Percentiles rank a stretch among this genome's conserved stretches.
Conservation (phyloP, 2,329 filamentous ascomycete species). For the Dothideomycetes sp. region DNA sequence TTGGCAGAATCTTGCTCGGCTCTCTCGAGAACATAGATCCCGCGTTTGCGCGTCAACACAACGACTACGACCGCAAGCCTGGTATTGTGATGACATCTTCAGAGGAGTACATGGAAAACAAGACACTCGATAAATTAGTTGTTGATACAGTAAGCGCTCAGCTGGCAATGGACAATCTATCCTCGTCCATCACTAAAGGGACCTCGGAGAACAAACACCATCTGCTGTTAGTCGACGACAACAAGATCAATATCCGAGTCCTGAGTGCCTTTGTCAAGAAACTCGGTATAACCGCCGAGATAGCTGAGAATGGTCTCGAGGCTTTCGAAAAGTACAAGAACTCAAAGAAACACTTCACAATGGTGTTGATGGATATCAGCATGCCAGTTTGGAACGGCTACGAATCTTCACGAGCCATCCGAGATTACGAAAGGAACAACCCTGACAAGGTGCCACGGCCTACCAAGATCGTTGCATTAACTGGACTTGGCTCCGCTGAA, state of each 20-base stretch:
- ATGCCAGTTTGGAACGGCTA: conserved; percentile 18
- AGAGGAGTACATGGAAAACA: too few relatives aligned
- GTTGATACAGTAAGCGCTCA: too few relatives aligned
- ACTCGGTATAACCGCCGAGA: neutral
- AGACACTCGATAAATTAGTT: too few relatives aligned
- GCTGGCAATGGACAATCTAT: too few relatives aligned
- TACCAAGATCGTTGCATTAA: conserved; percentile 18
- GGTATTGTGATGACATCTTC: too few relatives aligned
- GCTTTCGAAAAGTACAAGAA: neutral
- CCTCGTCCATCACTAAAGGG: too few relatives aligned
- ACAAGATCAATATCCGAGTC: neutral
- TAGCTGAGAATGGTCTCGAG: neutral
- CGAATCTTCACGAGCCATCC: conserved; percentile 26
- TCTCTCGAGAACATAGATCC: neutral
- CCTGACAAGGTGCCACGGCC: conserved; percentile 5
- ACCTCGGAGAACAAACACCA: too few relatives aligned
- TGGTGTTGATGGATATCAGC: conserved; percentile 14
- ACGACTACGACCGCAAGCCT: too few relatives aligned
- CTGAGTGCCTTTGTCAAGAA: neutral
- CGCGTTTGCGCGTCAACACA: too few relatives aligned
- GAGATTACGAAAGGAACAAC: conserved; percentile 20
- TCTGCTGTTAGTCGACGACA: neutral
- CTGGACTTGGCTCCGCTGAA: conserved; percentile 17
- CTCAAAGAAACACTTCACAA: neutral
- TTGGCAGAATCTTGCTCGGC: neutral